Evolutionary conservation across 192 early-diverging fungal genomes (phyloP), one percentile per base, ranked within the genome.

Genomic region (Coemansia sp.): DNA sequence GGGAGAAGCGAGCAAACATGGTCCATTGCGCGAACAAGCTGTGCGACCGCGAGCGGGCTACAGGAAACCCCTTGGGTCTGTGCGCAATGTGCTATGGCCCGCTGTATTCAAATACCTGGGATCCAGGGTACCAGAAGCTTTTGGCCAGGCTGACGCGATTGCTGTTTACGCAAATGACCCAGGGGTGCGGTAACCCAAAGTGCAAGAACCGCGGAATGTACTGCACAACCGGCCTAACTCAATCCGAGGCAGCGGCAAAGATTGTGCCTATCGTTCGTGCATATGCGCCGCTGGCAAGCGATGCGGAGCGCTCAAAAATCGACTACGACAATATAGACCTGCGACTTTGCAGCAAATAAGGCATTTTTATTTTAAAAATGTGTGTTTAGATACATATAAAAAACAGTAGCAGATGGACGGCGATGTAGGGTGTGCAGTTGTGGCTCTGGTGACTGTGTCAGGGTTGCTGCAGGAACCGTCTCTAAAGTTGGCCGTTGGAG

Each of bases 71-170:
- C 0, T 66, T 93, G 4, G 84, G 85, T 0, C 72, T 95, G 58
- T 97, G 95, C 69, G 71, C 83, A 33, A 68, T 78, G 26, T 97
- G 95, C 66, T 95, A 92, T 84, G 89, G 88, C 3, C 93, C 92
- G 0, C 92, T 92, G 58, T 97, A 92, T 87, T 76, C 87, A 4
- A 80, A 92, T 23, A 77, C 87, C 16, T 87, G 90, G 49, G 95
- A 97, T 56, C 93, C 91, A 16, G 85, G 77, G 20, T 77, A 93
- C 75, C 76, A 86, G 44, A 93, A 92, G 76, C 78, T 95, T 36
- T 71, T 90, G 11, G 88, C 89, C 63, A 86, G 91, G 45, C 73
- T 95, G 39, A 86, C 91, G 26, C 78, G 84, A 11, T 77, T 84
- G 44, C 87, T 93, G 71, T 92, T 94, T 75, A 41, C 76, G 12